Percentiles rank a stretch among this genome's conserved stretches.
Evolutionary conservation across 148 eudicot species (phyloP).

Genomic region (Rhododendron molle): DNA sequence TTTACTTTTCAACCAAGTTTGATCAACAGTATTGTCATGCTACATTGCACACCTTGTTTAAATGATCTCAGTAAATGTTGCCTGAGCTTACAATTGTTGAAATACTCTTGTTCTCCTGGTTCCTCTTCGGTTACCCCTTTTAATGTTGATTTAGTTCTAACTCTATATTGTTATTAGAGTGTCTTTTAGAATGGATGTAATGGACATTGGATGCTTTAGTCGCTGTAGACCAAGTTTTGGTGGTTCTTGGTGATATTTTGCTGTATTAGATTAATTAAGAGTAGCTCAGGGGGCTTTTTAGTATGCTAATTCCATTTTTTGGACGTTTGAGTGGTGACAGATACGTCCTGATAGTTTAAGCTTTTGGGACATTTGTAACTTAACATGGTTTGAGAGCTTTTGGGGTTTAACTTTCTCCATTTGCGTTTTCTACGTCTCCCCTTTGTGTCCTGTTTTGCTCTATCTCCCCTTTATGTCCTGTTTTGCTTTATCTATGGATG

Average conservation of each 20-base stretch:
- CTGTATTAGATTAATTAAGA: not conserved
- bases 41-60: not conserved
- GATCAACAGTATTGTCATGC: not conserved
- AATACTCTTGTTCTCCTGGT: not conserved
- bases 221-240: not conserved
- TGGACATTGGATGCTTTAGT: not conserved
- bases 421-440: not conserved
- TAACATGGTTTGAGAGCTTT: not conserved
- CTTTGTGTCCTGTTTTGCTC: not conserved
- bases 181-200: not conserved
- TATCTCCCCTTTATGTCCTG: not conserved
- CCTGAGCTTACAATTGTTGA: not conserved
- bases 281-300: not conserved
- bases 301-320: not conserved
- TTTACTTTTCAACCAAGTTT: not conserved
- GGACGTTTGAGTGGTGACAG: not conserved
- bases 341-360: not conserved
- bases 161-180: not conserved
- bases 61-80: not conserved
- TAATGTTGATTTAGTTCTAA: not conserved
- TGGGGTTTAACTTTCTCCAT: not conserved
- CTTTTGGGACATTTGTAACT: not conserved
- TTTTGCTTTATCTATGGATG: not conserved
- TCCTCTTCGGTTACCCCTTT: not conserved
- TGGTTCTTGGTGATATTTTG: not conserved